phyloP scores from a whole-genome alignment of 306 rosid genomes.

The Prunus campanulata region DNA sequence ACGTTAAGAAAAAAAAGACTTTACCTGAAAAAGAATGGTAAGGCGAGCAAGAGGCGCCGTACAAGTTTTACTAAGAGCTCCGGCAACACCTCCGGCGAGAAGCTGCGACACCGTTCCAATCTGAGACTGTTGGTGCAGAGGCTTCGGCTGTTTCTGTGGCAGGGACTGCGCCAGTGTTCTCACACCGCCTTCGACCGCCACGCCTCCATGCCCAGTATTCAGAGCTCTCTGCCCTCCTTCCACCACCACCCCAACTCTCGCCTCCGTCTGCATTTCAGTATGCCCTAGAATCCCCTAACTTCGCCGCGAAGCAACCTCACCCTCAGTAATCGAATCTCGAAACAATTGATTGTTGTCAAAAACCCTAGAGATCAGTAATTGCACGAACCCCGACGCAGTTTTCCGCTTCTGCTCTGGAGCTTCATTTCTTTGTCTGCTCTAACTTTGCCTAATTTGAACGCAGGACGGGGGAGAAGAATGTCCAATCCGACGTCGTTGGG shows the following conservation, averaged over 20 bases:
- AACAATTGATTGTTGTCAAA: not conserved
- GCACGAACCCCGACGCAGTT: not conserved
- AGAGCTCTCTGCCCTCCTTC: conserved; percentile 59
- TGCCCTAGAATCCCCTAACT: conserved; percentile 16
- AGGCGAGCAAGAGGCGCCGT: conserved; percentile 98
- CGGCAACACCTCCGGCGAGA: conserved; percentile 95
- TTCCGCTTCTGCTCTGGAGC: conserved; percentile 8
- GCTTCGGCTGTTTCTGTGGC: conserved; percentile 31
- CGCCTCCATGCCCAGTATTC: conserved; percentile 45
- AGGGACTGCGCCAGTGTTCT: conserved; percentile 42
- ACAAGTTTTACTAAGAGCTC: conserved; percentile 90
- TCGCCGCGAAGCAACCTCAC: not conserved
- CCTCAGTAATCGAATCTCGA: not conserved
- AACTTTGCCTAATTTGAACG: conserved; percentile 16
- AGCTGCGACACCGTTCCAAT: conserved; percentile 80
- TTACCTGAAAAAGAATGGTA: conserved; percentile 94
- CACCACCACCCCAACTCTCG: conserved; percentile 71
- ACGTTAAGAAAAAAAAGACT: not conserved
- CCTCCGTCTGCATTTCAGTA: conserved; percentile 80
- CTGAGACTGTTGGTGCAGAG: conserved; percentile 60
- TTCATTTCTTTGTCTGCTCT: not conserved
- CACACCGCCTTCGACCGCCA: conserved; percentile 59
- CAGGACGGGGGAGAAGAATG: conserved; percentile 7
- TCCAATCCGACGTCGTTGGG: conserved; percentile 1
- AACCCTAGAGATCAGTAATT: not conserved